Evolutionary conservation across 2,329 filamentous ascomycete genomes (phyloP), one percentile per base, ranked within the genome.

Genomic region (Trichoderma harzianum): DNA sequence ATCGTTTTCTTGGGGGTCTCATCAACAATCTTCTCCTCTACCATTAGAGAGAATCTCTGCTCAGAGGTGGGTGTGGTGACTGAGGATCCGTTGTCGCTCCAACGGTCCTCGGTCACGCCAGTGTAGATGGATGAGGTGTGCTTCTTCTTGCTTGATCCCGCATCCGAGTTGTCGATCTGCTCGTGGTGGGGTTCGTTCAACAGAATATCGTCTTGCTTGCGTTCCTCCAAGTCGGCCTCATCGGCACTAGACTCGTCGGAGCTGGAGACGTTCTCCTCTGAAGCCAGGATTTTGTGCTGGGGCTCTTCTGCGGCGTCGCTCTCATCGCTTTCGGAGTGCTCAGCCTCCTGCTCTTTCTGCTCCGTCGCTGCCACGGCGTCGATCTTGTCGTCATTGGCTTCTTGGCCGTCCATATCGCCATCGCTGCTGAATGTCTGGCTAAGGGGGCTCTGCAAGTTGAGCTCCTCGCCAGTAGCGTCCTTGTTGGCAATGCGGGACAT

Each of bases 401-500:
- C 75, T 10, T 69, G 70, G 21, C 74, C 62, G 6, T 76, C 74
- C 36, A 69, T 64, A 47, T 78, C 55, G 30, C 81, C 79, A 7
- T 77, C 74, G 32, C 81, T 80, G 63, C 74, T 78, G 70, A 88
- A 89, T 0, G 86, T 84, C 69, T 85, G 83, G 70, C 85, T 82
- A 7, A 87, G 78, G 16, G 88, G 87, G 76, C 86, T 89, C 75
- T 80, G 79, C 78, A 79, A 73, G 74, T 79, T 76, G 3, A 93
- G 79, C 83, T 95, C 79, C 82, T 90, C 77, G 86, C 92, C 84
- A 81, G 92, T 82, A 34, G 82, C 81, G 80, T 87, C 79, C 78
- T 83, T 86, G 75, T 84, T 84, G 51, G 24, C 32, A 3, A 82
- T 83, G 55, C 85, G 82, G 4, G 87, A 89, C 26, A 81, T 78